Evolutionary conservation across 2,329 filamentous ascomycete genomes (phyloP), one percentile per base, ranked within the genome.

Genomic region (Didymella lethalis): DNA sequence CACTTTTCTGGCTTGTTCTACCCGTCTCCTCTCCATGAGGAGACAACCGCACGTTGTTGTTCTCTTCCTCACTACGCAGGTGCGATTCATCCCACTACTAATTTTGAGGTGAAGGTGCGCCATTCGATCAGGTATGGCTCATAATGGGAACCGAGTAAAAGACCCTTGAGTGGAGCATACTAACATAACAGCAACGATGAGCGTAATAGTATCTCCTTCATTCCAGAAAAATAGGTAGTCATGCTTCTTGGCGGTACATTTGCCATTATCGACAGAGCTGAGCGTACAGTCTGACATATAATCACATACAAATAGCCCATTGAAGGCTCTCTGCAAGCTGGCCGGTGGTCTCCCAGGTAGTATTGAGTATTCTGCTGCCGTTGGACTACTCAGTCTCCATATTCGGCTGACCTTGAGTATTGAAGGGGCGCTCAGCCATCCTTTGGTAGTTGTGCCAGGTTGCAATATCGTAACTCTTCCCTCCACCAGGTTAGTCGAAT

Each of bases 361-460:
- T 46, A 4, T 46, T 46, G 43, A 46, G 31, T 1, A 26, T 46
- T 1, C 43, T 26, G 18, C 23, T 46, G 2, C 43, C 43, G 25
- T 46, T 26, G 11, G 43, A 46, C 43, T 26, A 46, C 4, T 46
- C 43, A 1, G 43, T 46, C 26, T 46, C 43, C 43, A 46, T 28
- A 11, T 46, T 46, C 6, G 43, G 43, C 43, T 46, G 43, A 8
- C 43, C 43, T 18, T 46, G 43, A 6, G 43, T 46, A 4, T 20
- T 18, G 25, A 46, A 46, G 12, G 23, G 43, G 1, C 43, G 43
- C 43, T 46, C 43, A 11, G 43, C 26, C 43, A 46, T 46, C 6
- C 43, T 46, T 46, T 46, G 43, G 7, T 46, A 46, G 25, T 46
- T 46, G 16, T 46, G 43, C 43, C 43, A 46, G 2, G 43, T 46